Conservation (phyloP, 306 rosid genomes). For the peach (Prunus persica) region DNA sequence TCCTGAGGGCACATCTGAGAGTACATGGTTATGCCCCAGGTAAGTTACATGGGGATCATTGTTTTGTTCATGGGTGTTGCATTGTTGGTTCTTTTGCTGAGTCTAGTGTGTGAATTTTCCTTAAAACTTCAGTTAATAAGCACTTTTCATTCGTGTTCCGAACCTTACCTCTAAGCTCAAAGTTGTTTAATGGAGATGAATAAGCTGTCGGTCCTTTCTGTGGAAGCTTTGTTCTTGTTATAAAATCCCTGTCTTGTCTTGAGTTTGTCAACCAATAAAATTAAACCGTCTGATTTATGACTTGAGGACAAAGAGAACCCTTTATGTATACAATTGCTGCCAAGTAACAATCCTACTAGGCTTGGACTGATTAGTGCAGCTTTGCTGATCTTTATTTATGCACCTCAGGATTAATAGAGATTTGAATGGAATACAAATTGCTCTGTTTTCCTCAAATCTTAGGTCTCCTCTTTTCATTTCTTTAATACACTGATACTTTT, state of each 20-base stretch:
- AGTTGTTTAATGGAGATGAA: background rate
- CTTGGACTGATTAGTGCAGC: background rate
- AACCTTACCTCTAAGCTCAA: constrained; percentile 7
- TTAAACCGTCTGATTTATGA: background rate
- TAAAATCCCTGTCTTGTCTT: background rate
- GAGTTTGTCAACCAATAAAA: background rate
- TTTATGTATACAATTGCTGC: background rate
- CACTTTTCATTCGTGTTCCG: background rate
- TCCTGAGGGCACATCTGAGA: constrained; percentile 72
- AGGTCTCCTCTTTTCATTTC: constrained; percentile 22
- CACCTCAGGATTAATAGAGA: background rate
- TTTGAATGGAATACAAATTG: constrained; percentile 1
- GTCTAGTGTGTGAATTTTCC: background rate
- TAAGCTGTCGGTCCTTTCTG: constrained; percentile 2
- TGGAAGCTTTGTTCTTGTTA: background rate
- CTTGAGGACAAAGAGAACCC: background rate
- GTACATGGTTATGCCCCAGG: constrained; percentile 98
- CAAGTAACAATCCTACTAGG: background rate
- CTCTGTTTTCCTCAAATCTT: constrained; percentile 20
- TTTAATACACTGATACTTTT: background rate
- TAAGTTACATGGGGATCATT: constrained; percentile 28
- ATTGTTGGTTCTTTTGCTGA: constrained; percentile 9
- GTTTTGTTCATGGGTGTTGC: constrained; percentile 14
- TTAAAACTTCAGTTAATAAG: constrained; percentile 3
- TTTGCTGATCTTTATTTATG: background rate